Percentiles rank a stretch among this genome's conserved stretches.
Evolutionary conservation across 257 asterid species (phyloP).

Genomic region (Petrea volubilis): DNA sequence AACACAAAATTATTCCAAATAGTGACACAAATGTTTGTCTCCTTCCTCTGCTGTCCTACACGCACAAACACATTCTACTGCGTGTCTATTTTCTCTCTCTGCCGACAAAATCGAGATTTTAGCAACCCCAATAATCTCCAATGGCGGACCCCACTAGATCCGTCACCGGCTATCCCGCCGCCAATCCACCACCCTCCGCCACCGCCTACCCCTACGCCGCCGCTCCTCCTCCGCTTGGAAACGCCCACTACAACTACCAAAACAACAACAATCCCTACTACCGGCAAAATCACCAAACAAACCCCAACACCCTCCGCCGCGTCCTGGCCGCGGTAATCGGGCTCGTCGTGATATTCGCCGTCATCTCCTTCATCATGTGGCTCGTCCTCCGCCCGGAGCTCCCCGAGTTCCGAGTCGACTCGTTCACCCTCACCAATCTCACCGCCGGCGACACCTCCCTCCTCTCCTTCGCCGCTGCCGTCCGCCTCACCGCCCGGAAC

Average conservation of each 20-base stretch:
- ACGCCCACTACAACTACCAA: conserved; percentile 18
- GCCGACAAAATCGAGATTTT: conserved; percentile 9
- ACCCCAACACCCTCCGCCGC: conserved; percentile 62
- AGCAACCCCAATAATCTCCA: neutral
- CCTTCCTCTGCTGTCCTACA: neutral
- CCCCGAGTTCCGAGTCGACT: conserved; percentile 64
- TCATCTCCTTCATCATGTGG: conserved; percentile 55
- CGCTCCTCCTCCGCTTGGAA: conserved; percentile 23
- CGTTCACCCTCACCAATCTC: conserved; percentile 47
- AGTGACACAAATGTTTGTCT: neutral
- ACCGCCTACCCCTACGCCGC: conserved; percentile 51
- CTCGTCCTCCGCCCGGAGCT: conserved; percentile 63
- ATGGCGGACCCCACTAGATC: conserved; percentile 55
- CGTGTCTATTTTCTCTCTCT: neutral
- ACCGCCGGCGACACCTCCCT: conserved; percentile 30
- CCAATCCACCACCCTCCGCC: conserved; percentile 33
- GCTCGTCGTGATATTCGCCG: conserved; percentile 37
- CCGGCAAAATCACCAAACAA: conserved; percentile 23
- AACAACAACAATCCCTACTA: conserved; percentile 25
- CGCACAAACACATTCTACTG: neutral
- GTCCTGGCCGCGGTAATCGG: conserved; percentile 44
- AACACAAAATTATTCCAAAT: no score
- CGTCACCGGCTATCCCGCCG: conserved; percentile 66
- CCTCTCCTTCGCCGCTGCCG: conserved; percentile 38
- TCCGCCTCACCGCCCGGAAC: conserved; percentile 47